Evolutionary conservation across 306 rosid species (phyloP).

Genomic region (Malus orientalis): DNA sequence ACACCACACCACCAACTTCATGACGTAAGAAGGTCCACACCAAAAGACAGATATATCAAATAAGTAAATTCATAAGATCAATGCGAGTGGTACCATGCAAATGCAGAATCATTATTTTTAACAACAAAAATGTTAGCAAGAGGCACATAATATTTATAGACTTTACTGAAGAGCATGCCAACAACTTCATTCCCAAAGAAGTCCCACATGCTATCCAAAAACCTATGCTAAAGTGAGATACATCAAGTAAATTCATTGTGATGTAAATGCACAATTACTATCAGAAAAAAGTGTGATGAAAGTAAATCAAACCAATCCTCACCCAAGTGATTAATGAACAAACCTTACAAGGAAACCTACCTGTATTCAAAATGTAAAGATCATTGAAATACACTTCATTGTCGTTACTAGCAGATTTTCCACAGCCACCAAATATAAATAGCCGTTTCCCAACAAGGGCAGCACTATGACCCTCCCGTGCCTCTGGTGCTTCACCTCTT

Average conservation of each 20-base stretch:
- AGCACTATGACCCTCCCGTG: conserved; percentile 94
- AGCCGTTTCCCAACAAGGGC: conserved; percentile 83
- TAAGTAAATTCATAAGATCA: background rate
- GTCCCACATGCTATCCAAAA: background rate
- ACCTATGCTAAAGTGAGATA: background rate
- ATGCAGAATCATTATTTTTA: background rate
- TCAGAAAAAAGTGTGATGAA: background rate
- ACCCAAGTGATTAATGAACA: conserved; percentile 1
- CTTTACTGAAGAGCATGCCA: background rate
- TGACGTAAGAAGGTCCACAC: no score
- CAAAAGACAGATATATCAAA: background rate
- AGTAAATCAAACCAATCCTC: conserved; percentile 1
- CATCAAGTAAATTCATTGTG: background rate
- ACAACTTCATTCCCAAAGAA: background rate
- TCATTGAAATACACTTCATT: conserved; percentile 79
- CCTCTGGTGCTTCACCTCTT: conserved; percentile 90
- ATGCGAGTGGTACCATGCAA: background rate
- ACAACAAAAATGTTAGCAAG: background rate
- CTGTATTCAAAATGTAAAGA: conserved; percentile 87
- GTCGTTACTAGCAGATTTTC: conserved; percentile 58
- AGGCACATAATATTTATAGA: background rate
- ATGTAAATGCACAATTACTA: background rate
- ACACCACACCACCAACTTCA: no score
- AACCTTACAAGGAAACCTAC: conserved; percentile 28
- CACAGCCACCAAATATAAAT: conserved; percentile 91